Evolutionary conservation across 2,329 filamentous ascomycete species (phyloP).

Genomic region (Alternaria burnsii): DNA sequence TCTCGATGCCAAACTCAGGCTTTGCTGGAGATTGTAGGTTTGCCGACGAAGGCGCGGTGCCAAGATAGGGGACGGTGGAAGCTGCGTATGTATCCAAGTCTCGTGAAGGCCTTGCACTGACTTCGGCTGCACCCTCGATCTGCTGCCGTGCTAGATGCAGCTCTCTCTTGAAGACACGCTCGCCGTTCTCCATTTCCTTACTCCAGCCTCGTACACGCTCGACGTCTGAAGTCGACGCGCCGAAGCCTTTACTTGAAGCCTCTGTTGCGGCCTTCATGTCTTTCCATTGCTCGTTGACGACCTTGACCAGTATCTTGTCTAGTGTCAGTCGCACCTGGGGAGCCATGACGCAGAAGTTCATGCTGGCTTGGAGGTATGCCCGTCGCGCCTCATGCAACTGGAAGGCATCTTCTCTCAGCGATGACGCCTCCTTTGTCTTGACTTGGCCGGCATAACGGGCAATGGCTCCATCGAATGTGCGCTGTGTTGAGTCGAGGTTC

Average conservation of each 20-base stretch:
- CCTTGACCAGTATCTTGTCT: constrained; percentile 83
- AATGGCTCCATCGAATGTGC: constrained; percentile 81
- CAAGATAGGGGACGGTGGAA: constrained; percentile 88
- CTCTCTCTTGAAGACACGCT: constrained; percentile 82
- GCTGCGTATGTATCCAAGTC: constrained; percentile 93
- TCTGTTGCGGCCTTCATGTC: constrained; percentile 81
- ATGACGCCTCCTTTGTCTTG: constrained; percentile 92
- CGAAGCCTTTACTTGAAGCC: constrained; percentile 66
- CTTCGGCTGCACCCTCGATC: constrained; percentile 79
- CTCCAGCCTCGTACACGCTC: constrained; percentile 93
- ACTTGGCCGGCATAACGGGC: constrained; percentile 83
- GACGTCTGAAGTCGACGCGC: constrained; percentile 79
- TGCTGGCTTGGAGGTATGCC: constrained; percentile 85
- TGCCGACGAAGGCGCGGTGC: constrained; percentile 68
- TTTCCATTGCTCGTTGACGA: constrained; percentile 87
- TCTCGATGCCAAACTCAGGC: constrained; percentile 55
- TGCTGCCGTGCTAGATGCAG: constrained; percentile 80
- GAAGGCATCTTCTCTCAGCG: constrained; percentile 93
- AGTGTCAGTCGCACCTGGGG: constrained; percentile 85
- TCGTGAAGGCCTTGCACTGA: constrained; percentile 78
- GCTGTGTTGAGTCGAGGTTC: constrained; percentile 79
- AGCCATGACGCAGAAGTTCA: constrained; percentile 91
- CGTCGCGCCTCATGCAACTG: constrained; percentile 92
- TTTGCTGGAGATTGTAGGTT: constrained; percentile 62
- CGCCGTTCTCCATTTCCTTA: constrained; percentile 91